phyloP scores from a whole-genome alignment of 345 rosid genomes.

The Cardamine chenopodiifolia region DNA sequence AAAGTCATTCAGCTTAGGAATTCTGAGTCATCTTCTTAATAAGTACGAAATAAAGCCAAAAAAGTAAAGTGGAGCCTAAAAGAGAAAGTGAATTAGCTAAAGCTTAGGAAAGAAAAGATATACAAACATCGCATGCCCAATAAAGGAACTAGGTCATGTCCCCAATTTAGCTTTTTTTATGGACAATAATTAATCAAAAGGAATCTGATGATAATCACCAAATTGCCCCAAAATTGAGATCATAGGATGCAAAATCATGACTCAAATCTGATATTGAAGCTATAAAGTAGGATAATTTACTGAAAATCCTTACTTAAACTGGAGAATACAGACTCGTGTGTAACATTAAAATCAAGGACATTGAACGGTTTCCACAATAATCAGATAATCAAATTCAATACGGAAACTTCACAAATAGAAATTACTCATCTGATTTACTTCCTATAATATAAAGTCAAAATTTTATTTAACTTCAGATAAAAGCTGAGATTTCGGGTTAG shows the following conservation, averaged over 20 bases:
- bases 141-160: conserved; percentile 40
- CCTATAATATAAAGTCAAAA: not conserved
- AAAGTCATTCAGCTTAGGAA: not conserved
- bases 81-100: conserved; percentile 39
- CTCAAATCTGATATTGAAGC: conserved; percentile 7
- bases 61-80: conserved; percentile 27
- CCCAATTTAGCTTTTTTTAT: conserved; percentile 23
- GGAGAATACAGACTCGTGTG: conserved; percentile 6
- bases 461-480: conserved; percentile 6
- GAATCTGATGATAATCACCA: conserved; percentile 31
- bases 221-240: conserved; percentile 14
- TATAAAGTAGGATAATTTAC: not conserved
- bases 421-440: conserved; percentile 34
- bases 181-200: conserved; percentile 10
- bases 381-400: conserved; percentile 27
- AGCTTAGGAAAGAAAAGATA: conserved; percentile 28
- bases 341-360: conserved; percentile 8
- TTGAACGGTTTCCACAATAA: conserved; percentile 11
- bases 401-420: not conserved
- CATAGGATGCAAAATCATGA: conserved; percentile 5
- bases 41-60: conserved; percentile 33
- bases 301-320: conserved; percentile 4
- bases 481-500: not conserved
- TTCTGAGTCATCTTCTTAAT: conserved; percentile 36
- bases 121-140: conserved; percentile 43